phyloP scores from a whole-genome alignment of 1,284 basidiomycete genomes.

The Cutaneotrichosporon cutaneum region DNA sequence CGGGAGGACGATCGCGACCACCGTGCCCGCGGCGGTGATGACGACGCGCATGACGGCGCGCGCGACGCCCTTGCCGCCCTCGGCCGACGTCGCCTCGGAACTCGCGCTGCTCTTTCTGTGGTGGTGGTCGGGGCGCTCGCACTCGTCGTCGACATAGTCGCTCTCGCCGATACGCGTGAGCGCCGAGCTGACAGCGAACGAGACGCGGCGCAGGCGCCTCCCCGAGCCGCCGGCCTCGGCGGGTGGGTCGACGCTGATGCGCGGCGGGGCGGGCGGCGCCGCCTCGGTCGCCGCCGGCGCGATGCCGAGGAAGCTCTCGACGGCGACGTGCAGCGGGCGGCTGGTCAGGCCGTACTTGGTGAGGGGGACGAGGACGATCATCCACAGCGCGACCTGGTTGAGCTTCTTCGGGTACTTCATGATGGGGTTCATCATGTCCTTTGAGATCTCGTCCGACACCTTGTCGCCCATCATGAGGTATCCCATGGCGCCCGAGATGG shows the following conservation, averaged over 20 bases:
- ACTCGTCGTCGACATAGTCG: constrained; percentile 17
- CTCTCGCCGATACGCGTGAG: constrained; percentile 13
- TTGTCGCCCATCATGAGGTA: constrained; percentile 86
- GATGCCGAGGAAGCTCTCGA: constrained; percentile 71
- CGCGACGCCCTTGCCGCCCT: constrained; percentile 27
- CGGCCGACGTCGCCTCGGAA: neutral
- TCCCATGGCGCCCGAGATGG: constrained; percentile 76
- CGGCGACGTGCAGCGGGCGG: constrained; percentile 78
- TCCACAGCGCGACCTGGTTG: constrained; percentile 79
- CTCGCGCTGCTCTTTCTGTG: neutral
- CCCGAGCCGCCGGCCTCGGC: neutral
- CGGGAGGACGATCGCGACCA: constrained; percentile 43
- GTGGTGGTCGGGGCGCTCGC: neutral
- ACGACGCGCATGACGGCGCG: constrained; percentile 39
- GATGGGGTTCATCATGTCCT: constrained; percentile 71
- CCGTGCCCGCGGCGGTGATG: constrained; percentile 38
- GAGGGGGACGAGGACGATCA: constrained; percentile 82
- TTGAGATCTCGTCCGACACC: constrained; percentile 87
- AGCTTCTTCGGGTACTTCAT: constrained; percentile 69
- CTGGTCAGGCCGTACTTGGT: constrained; percentile 85
- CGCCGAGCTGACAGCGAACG: constrained; percentile 13
- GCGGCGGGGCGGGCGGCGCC: neutral
- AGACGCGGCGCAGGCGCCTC: constrained; percentile 1
- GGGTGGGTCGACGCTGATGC: neutral
- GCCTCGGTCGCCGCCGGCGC: constrained; percentile 43